Evolutionary conservation across 2,329 filamentous ascomycete species (phyloP).

Genomic region (Myriosclerotinia scirpicola): DNA sequence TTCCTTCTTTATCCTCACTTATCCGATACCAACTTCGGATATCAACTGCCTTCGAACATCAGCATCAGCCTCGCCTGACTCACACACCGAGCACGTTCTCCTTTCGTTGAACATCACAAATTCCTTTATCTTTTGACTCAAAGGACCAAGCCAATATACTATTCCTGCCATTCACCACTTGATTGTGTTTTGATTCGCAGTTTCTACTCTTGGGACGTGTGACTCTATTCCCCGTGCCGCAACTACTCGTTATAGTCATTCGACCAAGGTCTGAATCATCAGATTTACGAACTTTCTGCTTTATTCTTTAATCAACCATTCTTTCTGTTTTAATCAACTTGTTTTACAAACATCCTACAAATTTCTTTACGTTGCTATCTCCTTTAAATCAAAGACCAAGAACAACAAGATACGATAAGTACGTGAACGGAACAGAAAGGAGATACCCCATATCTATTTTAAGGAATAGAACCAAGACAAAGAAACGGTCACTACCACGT

Average conservation of each 20-base stretch:
- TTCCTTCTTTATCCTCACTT: conserved; percentile 9
- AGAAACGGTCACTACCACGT: conserved; percentile 3
- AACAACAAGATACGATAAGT: background rate
- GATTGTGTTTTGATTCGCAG: conserved; percentile 14
- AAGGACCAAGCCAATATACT: background rate
- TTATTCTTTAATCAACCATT: background rate
- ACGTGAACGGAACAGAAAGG: conserved; percentile 13
- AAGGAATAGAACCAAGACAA: conserved; percentile 13
- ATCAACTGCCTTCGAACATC: background rate
- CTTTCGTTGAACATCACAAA: background rate
- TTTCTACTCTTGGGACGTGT: conserved; percentile 14
- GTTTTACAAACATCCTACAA: background rate
- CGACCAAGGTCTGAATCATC: conserved; percentile 15
- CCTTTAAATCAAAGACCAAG: background rate
- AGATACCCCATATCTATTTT: conserved; percentile 6
- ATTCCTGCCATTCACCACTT: conserved; percentile 13
- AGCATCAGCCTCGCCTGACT: conserved; percentile 19
- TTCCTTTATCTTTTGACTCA: conserved; percentile 2
- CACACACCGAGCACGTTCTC: conserved; percentile 9
- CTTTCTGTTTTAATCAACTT: background rate
- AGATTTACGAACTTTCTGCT: background rate
- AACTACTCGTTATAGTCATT: conserved; percentile 17
- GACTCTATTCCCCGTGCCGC: conserved; percentile 6
- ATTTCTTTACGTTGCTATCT: background rate
- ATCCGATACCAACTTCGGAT: conserved; percentile 5